Evolutionary conservation across 345 rosid genomes (phyloP), one percentile per base, ranked within the genome.

Genomic region (Ceriops tagal): DNA sequence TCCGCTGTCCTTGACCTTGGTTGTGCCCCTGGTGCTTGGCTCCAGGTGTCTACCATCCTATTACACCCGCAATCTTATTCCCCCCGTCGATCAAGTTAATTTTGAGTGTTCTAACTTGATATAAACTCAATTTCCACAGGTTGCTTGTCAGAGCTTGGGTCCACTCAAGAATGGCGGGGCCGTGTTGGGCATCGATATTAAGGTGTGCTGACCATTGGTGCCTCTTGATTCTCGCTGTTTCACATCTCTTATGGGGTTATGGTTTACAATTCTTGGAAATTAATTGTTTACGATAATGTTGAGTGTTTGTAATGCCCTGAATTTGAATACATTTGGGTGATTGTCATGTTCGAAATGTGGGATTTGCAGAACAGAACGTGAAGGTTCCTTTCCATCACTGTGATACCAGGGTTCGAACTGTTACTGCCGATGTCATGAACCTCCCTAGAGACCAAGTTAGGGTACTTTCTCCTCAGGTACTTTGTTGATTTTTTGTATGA

Each of bases 21-120:
- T 21, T 95, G 97, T 62, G 99, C 99, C 55, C 97, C 97, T 58
- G 99, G 97, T 81, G 97, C 99, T 66, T 95, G 99, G 99, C 99
- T 95, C 70, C 97, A 93, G 93, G 97, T 93, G 1, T 34, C 37
- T 8, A 34, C 20, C 35, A 5, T 35, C 46, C n/a, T 39, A 47
- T 66, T 39, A 31, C 6, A 30, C 11, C 27, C 0, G 3, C 28
- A 57, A n/a, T 56, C 22, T 10, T 43, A 31, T 57, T 65, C 16
- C 49, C n/a, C 21, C 30, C 61, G 64, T 26, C 47, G 58, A 61
- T 5, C 19, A 52, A 49, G 47, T 6, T 37, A 8, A 61, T 22
- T 57, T n/a, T 35, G 64, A 39, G 71, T 47, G 47, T 26, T 30
- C 65, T 56, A 8, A 43, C 11, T 64, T 10, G 28, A 18, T 6